These are phyloP conservation scores for Pontederia paniculata DNA, from an alignment of 176 grass and related monocot species.

Conservation along the genomic window DNA sequence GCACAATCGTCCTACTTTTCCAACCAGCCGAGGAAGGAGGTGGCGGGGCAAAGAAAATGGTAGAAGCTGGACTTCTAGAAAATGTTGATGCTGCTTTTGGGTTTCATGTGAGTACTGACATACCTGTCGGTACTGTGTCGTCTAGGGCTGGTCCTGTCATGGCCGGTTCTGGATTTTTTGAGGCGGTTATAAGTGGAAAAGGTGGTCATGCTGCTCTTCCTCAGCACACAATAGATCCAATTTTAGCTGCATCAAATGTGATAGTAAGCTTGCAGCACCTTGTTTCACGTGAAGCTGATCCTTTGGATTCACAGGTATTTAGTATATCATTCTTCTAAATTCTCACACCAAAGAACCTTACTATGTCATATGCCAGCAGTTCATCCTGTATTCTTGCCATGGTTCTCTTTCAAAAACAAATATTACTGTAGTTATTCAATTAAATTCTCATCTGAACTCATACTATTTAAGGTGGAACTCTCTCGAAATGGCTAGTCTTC, in stretches of 20 bases:
- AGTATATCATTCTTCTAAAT: slow-evolving; percentile 17
- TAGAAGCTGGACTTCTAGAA: neutral
- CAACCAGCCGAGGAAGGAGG: slow-evolving; percentile 17
- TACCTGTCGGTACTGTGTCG: slow-evolving; percentile 50
- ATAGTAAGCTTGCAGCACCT: slow-evolving; percentile 92
- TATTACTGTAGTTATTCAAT: too few species aligned
- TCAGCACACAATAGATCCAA: slow-evolving; percentile 87
- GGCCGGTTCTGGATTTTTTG: slow-evolving; percentile 85
- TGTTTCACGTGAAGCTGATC: slow-evolving; percentile 91
- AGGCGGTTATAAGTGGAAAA: slow-evolving; percentile 86
- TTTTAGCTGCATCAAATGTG: slow-evolving; percentile 59
- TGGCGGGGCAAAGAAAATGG: slow-evolving; percentile 1
- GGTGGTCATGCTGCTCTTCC: slow-evolving; percentile 91
- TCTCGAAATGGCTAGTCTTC: too few species aligned
- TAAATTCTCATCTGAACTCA: too few species aligned
- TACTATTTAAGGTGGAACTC: too few species aligned
- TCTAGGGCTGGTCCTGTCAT: slow-evolving; percentile 62
- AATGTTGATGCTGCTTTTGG: slow-evolving; percentile 17
- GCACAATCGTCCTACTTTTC: slow-evolving; percentile 14
- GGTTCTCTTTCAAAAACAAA: too few species aligned
- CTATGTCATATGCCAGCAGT: neutral
- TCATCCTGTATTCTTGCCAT: neutral
- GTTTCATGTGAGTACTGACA: slow-evolving; percentile 39
- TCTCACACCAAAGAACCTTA: neutral
- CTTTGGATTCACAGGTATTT: slow-evolving; percentile 88